Evolutionary conservation across 2,329 filamentous ascomycete species (phyloP).

Genomic region (Diaporthe vaccinii): DNA sequence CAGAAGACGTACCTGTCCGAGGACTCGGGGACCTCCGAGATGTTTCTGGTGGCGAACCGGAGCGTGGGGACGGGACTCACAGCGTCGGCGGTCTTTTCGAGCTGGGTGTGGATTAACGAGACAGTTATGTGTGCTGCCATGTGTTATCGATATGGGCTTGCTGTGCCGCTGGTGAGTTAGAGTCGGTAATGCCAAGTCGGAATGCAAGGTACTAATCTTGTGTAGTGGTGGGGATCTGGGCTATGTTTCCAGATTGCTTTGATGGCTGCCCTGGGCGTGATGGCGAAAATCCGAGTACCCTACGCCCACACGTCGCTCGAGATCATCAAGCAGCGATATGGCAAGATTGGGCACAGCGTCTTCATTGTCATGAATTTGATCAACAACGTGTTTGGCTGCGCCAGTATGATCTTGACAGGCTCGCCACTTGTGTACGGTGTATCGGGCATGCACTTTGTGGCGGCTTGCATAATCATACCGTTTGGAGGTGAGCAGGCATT

Average conservation of each 20-base stretch:
- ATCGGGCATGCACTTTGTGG: conserved; percentile 62
- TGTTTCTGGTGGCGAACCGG: conserved; percentile 56
- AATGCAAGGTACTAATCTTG: conserved; percentile 41
- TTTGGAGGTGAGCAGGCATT: conserved; percentile 52
- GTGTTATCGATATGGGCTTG: conserved; percentile 48
- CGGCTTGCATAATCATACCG: conserved; percentile 60
- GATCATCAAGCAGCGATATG: conserved; percentile 63
- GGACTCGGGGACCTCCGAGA: conserved; percentile 59
- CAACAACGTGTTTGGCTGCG: conserved; percentile 60
- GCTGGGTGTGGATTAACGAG: conserved; percentile 60
- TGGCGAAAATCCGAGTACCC: conserved; percentile 63
- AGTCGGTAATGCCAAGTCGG: fast-evolving
- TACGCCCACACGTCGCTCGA: conserved; percentile 65
- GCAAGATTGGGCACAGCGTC: conserved; percentile 54
- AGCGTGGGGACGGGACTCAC: conserved; percentile 49
- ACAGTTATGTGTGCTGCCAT: conserved; percentile 54
- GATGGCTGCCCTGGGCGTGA: conserved; percentile 62
- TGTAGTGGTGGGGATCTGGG: conserved; percentile 51
- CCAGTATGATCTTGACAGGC: conserved; percentile 60
- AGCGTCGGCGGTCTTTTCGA: conserved; percentile 50
- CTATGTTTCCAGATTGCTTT: conserved; percentile 60
- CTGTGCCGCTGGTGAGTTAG: conserved; percentile 43
- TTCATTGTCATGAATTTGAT: conserved; percentile 57
- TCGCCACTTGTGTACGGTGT: conserved; percentile 61
- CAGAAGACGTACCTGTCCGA: conserved; percentile 58